Base-by-base conservation (phyloP, 176 grass and related monocot genomes). In the Canna indica region DNA sequence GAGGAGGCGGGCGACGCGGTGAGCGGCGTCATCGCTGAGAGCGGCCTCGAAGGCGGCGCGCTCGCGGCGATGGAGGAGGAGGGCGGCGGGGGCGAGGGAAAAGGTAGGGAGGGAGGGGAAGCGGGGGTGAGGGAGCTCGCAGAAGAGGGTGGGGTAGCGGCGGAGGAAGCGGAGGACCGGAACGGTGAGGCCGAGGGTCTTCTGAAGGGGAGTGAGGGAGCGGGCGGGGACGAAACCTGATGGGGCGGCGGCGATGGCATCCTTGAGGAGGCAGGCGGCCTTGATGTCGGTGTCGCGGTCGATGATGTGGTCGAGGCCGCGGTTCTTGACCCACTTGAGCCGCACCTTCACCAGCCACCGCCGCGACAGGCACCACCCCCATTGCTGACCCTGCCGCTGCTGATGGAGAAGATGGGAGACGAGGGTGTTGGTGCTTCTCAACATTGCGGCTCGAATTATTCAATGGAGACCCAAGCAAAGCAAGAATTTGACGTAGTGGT, bases 251-350 rank as follows among this genome's bases (percentile, higher is more conserved):
- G 78, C 72, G 81, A 91, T 90, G 85, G 82, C 76, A 71, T 96
- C 91, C 34, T 91, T 75, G 47, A 96, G 78, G 60, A 88, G 83
- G 78, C 88, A 88, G 61, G 85, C 91, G 14, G 88, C 88, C 59
- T 90, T 85, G 73, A 90, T 74, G 76, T 87, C 87, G 66, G 88
- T 91, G 44, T 90, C 90, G 67, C 88, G 85, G 48, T 64, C 79
- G 73, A 96, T 91, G 76, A 96, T 76, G 85, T 96, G 85, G 80
- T 96, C 91, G n/a, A 96, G 62, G n/a, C 88, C 85, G 1, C 82
- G 79, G 75, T 96, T 96, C 83, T 96, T 88, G 73, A 96, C 91
- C 91, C 91, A 96, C 71, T 96, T 96, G 16, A 96, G 81, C 27
- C 88, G 91, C 29, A 96, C 91, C 83, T 88, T 91, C 73, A 86